Evolutionary conservation across 345 rosid genomes (phyloP).

Genomic region (Mallotus nudiflorus): DNA sequence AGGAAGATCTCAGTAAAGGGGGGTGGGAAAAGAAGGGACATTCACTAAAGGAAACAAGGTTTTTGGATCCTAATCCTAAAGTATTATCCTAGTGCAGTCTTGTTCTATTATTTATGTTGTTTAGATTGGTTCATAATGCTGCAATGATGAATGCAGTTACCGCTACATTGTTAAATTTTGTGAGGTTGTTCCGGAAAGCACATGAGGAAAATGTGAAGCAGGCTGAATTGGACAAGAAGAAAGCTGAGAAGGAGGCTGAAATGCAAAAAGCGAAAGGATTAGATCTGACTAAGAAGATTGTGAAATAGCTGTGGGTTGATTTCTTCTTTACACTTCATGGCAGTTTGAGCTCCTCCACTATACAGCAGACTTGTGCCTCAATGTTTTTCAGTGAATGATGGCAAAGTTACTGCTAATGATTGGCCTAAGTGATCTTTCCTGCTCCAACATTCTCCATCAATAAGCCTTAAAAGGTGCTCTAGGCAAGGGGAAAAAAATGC

Average conservation of each 20-base stretch:
- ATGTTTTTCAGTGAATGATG: slow-evolving; percentile 15
- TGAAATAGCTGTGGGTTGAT: slow-evolving; percentile 41
- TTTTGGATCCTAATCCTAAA: background rate
- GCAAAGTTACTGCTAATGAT: slow-evolving; percentile 24
- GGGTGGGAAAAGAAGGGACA: background rate
- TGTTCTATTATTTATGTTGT: background rate
- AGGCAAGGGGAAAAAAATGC: slow-evolving; percentile 5
- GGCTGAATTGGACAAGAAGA: slow-evolving; percentile 89
- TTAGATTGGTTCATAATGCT: slow-evolving; percentile 8
- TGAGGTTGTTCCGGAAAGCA: slow-evolving; percentile 83
- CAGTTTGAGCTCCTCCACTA: slow-evolving; percentile 25
- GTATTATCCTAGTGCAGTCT: background rate
- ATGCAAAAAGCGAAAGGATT: slow-evolving; percentile 82
- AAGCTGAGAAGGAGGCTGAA: slow-evolving; percentile 90
- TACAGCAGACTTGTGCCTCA: slow-evolving; percentile 24
- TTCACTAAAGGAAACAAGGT: background rate
- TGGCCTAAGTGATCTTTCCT: slow-evolving; percentile 15
- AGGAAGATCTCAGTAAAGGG: background rate
- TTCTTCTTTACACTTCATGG: slow-evolving; percentile 12
- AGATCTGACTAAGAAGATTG: slow-evolving; percentile 58
- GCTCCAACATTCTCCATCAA: slow-evolving; percentile 9
- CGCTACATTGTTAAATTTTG: slow-evolving; percentile 81
- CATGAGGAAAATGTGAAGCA: slow-evolving; percentile 92
- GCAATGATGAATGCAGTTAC: slow-evolving; percentile 58
- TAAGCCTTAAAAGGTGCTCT: slow-evolving; percentile 18